phyloP scores from a whole-genome alignment of 2,329 filamentous ascomycete species.

The Rhytidhysteron rufulum region DNA sequence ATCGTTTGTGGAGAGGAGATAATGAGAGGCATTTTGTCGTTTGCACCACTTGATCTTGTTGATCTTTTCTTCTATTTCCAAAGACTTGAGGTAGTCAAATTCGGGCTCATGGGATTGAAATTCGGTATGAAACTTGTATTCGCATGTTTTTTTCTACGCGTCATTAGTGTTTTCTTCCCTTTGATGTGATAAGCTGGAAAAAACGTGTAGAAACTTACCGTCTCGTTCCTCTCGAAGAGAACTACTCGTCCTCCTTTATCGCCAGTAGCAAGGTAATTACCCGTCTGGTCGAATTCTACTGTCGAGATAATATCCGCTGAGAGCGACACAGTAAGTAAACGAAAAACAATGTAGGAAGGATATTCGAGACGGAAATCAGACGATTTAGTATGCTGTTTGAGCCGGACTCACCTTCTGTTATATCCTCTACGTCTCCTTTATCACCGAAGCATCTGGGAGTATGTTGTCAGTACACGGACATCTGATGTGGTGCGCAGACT shows the following conservation, averaged over 20 bases:
- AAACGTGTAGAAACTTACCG: conserved; percentile 55
- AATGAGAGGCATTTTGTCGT: conserved; percentile 97
- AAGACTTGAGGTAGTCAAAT: conserved; percentile 98
- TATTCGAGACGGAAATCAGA: too few relatives aligned
- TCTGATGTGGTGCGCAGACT: too few relatives aligned
- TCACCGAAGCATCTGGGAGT: conserved; percentile 87
- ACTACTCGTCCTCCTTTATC: conserved; percentile 85
- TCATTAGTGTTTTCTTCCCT: too few relatives aligned
- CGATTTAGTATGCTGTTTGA: background rate
- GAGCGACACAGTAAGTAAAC: conserved; percentile 1
- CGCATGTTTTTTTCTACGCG: conserved; percentile 99
- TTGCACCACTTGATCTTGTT: conserved; percentile 99
- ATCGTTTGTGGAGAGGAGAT: conserved; percentile 96
- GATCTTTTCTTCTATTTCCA: conserved; percentile 99
- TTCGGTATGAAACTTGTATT: conserved; percentile 99
- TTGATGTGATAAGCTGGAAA: conserved; percentile 1
- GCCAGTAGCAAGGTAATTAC: conserved; percentile 85
- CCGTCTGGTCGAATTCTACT: conserved; percentile 86
- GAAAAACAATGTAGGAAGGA: conserved; percentile 5
- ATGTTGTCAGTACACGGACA: too few relatives aligned
- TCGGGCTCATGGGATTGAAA: conserved; percentile 99
- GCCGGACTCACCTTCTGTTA: conserved; percentile 74
- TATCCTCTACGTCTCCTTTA: conserved; percentile 98
- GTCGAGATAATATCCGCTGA: conserved; percentile 87
- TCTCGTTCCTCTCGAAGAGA: conserved; percentile 90